Conservation (phyloP, 371 early-diverging fungal species). For the Catenaria anguillulae region DNA sequence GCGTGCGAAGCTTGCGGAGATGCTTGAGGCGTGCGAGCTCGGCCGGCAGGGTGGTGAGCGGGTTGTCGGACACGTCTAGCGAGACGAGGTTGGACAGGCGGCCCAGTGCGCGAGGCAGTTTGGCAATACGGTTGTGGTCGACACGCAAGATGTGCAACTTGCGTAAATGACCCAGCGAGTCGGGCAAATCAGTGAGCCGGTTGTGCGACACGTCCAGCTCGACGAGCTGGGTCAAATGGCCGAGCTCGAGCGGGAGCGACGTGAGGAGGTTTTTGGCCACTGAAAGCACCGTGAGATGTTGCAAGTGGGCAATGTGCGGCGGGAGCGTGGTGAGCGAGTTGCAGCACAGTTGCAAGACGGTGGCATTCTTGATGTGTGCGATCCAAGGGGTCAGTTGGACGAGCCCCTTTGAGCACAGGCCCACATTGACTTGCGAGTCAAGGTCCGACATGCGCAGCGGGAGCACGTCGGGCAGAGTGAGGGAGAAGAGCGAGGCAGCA, state of each 20-base stretch:
- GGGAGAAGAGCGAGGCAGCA: neutral
- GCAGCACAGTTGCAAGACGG: constrained; percentile 1
- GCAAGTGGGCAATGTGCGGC: constrained; percentile 43
- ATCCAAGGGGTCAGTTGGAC: neutral
- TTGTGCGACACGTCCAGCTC: constrained; percentile 54
- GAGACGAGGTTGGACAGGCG: constrained; percentile 34
- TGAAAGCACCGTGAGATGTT: constrained; percentile 41
- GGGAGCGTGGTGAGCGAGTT: constrained; percentile 22
- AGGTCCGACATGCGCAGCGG: neutral
- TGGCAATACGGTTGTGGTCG: constrained; percentile 33
- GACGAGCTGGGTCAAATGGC: constrained; percentile 42
- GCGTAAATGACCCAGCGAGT: constrained; percentile 38
- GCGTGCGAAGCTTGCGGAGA: constrained; percentile 42
- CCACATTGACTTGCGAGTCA: neutral
- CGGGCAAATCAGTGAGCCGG: constrained; percentile 40
- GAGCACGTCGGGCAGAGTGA: neutral
- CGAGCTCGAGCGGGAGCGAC: constrained; percentile 50
- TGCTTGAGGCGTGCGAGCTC: constrained; percentile 48
- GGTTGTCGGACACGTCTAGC: constrained; percentile 52
- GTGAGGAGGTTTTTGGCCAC: constrained; percentile 42
- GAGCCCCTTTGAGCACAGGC: neutral
- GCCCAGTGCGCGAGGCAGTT: constrained; percentile 47
- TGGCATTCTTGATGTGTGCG: neutral
- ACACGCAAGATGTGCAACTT: constrained; percentile 41
- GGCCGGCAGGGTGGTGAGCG: constrained; percentile 49